Evolutionary conservation across 441 rosid genomes (phyloP).

Genomic region (Adansonia madagascariensis): DNA sequence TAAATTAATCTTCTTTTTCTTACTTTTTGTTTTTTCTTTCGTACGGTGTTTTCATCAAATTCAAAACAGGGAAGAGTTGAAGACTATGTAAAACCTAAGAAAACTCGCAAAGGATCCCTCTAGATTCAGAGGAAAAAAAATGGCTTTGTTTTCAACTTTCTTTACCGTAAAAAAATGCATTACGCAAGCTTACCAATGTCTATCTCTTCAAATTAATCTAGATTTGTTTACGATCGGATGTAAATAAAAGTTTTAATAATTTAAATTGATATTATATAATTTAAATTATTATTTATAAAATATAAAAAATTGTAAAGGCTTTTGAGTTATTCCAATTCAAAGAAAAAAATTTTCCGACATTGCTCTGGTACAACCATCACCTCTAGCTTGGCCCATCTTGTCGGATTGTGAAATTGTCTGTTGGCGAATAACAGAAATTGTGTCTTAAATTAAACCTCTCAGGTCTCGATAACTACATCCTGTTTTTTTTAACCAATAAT

Average conservation of each 20-base stretch:
- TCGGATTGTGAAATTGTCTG: not conserved
- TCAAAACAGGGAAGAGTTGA: not conserved
- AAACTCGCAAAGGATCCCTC: not conserved
- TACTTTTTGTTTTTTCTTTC: no score
- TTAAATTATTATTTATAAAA: no score
- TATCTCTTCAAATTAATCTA: not conserved
- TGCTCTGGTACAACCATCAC: no score
- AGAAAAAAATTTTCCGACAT: no score
- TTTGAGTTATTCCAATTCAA: no score
- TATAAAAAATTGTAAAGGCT: no score
- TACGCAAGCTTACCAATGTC: not conserved
- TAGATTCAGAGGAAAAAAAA: not conserved
- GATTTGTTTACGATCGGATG: no score
- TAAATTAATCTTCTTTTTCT: not conserved
- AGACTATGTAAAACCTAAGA: not conserved
- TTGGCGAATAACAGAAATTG: not conserved
- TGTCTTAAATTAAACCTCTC: not conserved
- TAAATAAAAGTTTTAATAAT: no score
- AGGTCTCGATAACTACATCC: not conserved
- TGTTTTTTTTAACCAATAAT: not conserved
- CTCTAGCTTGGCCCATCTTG: not conserved
- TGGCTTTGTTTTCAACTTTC: not conserved
- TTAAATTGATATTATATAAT: no score
- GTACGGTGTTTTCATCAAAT: not conserved
- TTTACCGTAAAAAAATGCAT: conserved; percentile 5